Evolutionary conservation across 345 rosid species (phyloP), one percentile per base, ranked within the genome.

Genomic region (Hibiscus tridactylites): DNA sequence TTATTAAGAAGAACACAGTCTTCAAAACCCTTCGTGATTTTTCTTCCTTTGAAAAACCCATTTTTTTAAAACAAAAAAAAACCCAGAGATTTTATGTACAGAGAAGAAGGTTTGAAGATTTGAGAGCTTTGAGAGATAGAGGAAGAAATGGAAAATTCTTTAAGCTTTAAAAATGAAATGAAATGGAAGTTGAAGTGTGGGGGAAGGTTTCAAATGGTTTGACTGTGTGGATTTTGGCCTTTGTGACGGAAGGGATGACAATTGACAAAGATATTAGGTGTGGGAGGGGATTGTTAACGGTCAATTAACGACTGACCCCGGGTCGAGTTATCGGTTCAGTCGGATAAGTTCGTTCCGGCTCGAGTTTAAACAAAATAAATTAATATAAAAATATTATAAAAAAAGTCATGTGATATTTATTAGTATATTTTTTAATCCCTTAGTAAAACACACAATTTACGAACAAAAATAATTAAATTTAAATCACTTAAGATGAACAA

Each of bases 31-130:
- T 49, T 49, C 56, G 16, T 15, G 56, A 50, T 50, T 50, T 50
- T 2, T 50, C 56, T 50, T 50, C 56, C 56, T 50, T 50, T 50
- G 56, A 50, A 5, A 50, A 50, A 16, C 56, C 56, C 56, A 50
- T 50, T 1, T 13, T 46, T 46, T 46, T 0, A 21, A 21, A 21
- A 21, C 78, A 84, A 7, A 85, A 74, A 28, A 63, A 63, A 37
- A 17, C 9, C 4, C 49, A 21, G 39, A 50, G 68, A 0, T 54
- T 21, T 54, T 65, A 61, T 71, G 67, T 49, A 71, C 73, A 76
- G 46, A 66, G 54, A 50, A 46, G 29, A 61, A 24, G 49, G 35
- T 1, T 26, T 49, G 57, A 28, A 67, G 8, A 2, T 1, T 29
- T 6, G 12, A 26, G 42, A 37, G 8, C 6, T 37, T 37, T 37